Evolutionary conservation across 2,329 filamentous ascomycete genomes (phyloP), one percentile per base, ranked within the genome.

Genomic region (Claviceps fusiformis): DNA sequence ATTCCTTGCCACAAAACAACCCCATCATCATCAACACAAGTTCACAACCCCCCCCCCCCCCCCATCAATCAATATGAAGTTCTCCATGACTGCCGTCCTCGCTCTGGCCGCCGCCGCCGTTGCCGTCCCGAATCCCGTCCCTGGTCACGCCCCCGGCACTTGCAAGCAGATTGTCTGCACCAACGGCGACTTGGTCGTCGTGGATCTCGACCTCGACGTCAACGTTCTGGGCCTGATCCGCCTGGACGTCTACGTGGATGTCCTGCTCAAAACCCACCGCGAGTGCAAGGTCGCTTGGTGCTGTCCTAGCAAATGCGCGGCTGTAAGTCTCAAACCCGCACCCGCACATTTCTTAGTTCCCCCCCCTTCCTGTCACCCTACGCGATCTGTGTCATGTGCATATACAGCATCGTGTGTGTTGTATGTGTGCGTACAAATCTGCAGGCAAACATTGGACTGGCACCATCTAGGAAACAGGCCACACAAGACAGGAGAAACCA

Each of bases 41-140:
- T 3, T 10, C 35, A 37, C 35, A 37, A 37, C 8, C 7, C 3
- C 7, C 35, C 31, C 3, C 8, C 7, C 3, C 7, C 35, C 31
- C 3, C 5, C 31, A 33, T 6, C 31, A 6, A 3, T 37, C 35
- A 56, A 11, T 17, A 56, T 56, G 54, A 50, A 53, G 51, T 56
- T 46, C 51, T 53, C 54, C 13, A 5, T 56, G 33, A 43, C 51
- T n/a, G 11, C 54, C 31, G 10, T 56, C 46, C 33, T 56, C 13
- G 54, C 54, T 37, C 5, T 56, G 50, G 54, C 54, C 46, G 46
- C 54, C 15, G 51, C 50, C 13, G 46, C 46, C 46, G 27, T 53
- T 13, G 54, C 54, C 15, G 50, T 19, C 7, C 54, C 54, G 3
- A 37, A 44, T 4, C 15, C 27, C 6, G 39, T 15, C n/a, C 35